Evolutionary conservation across 306 rosid species (phyloP).

Genomic region (Rosa multiflora): DNA sequence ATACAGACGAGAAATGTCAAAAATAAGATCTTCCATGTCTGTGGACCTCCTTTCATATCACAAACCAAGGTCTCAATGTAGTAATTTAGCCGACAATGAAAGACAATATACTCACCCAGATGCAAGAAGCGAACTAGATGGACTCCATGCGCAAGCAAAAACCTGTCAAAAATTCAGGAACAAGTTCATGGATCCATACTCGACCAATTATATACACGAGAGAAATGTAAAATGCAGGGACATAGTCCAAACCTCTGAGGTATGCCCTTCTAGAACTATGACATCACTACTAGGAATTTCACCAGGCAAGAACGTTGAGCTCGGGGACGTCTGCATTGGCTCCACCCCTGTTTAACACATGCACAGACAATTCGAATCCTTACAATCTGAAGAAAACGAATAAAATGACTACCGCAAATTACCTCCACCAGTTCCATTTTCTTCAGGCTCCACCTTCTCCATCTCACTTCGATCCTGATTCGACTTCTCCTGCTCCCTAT

Average conservation of each 20-base stretch:
- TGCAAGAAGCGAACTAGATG: slow-evolving; percentile 65
- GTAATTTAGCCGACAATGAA: not conserved
- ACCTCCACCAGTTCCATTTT: slow-evolving; percentile 44
- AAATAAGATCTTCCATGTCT: not conserved
- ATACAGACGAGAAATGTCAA: not conserved
- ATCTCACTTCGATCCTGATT: slow-evolving; percentile 26
- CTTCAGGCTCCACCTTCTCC: slow-evolving; percentile 39
- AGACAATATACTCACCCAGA: slow-evolving; percentile 56
- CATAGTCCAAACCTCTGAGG: slow-evolving; percentile 54
- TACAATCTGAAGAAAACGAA: not conserved
- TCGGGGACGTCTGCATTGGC: slow-evolving; percentile 63
- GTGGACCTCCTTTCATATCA: not conserved
- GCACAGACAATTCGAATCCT: not conserved
- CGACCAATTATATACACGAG: not conserved
- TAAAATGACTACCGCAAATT: not conserved
- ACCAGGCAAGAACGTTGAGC: slow-evolving; percentile 21
- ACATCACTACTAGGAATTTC: slow-evolving; percentile 44
- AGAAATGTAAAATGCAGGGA: slow-evolving; percentile 14
- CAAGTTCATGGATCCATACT: slow-evolving; percentile 3
- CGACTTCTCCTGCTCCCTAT: slow-evolving; percentile 31
- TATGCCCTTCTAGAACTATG: slow-evolving; percentile 60
- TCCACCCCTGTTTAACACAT: slow-evolving; percentile 46
- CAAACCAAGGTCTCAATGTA: not conserved
- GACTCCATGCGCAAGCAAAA: slow-evolving; percentile 79
- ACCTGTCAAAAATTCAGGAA: slow-evolving; percentile 38